phyloP scores from a whole-genome alignment of 2,329 filamentous ascomycete genomes.

The Fusarium sp. region DNA sequence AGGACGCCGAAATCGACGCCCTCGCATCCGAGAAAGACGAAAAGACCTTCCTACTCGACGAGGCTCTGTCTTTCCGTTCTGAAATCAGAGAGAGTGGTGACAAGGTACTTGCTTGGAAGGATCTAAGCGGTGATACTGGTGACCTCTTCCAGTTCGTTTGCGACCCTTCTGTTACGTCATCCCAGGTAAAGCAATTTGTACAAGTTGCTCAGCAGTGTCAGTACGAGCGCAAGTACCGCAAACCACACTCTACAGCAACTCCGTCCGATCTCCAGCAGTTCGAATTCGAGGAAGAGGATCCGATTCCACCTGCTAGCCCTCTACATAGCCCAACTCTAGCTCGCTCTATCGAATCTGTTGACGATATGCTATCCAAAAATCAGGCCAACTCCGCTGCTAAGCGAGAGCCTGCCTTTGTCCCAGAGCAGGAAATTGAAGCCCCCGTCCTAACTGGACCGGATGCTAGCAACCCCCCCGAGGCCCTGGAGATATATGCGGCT shows the following conservation, averaged over 20 bases:
- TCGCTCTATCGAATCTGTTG: conserved; percentile 67
- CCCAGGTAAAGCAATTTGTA: conserved; percentile 84
- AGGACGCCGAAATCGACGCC: conserved; percentile 82
- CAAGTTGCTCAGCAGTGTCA: conserved; percentile 90
- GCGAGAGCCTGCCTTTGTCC: conserved; percentile 54
- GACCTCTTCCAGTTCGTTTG: conserved; percentile 99
- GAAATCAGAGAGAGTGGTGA: conserved; percentile 84
- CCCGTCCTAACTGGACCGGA: conserved; percentile 40
- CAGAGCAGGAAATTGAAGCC: conserved; percentile 51
- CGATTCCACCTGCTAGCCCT: conserved; percentile 74
- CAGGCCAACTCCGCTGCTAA: conserved; percentile 62
- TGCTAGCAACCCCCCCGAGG: conserved; percentile 67
- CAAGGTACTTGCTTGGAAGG: conserved; percentile 92
- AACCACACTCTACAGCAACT: conserved; percentile 82
- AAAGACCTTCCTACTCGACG: conserved; percentile 96
- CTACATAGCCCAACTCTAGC: conserved; percentile 69
- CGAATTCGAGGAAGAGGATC: conserved; percentile 75
- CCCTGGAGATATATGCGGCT: conserved; percentile 78
- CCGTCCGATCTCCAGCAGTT: conserved; percentile 86
- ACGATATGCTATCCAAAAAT: conserved; percentile 66
- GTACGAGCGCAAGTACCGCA: conserved; percentile 95
- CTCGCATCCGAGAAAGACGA: conserved; percentile 89
- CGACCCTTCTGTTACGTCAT: conserved; percentile 76
- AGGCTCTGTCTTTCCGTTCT: conserved; percentile 86
- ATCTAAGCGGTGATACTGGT: conserved; percentile 91